A percentile compares a stretch with the other conserved stretches of the same genome.
Evolutionary conservation across 1,139 yeast species (phyloP).

Genomic region (Cylindricascospora bacillispora): DNA sequence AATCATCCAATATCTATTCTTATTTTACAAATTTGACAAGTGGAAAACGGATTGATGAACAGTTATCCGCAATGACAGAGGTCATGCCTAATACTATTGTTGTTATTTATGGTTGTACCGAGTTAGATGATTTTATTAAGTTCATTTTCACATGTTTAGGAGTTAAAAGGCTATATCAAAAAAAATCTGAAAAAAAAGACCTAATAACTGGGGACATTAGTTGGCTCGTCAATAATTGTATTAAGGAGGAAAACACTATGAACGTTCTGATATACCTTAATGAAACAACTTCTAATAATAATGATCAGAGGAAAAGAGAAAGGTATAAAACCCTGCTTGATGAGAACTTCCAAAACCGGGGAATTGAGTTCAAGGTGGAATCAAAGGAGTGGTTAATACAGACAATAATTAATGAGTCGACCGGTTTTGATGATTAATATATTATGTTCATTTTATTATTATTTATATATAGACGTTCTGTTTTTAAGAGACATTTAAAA

Average conservation of each 20-base stretch:
- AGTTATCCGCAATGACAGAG: constrained; percentile 7
- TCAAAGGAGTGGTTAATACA: constrained; percentile 70
- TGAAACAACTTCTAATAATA: too few relatives aligned
- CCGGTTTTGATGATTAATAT: constrained; percentile 6
- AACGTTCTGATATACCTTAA: neutral
- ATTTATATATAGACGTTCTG: too few relatives aligned
- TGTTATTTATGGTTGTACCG: constrained; percentile 17
- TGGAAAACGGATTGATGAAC: constrained; percentile 8
- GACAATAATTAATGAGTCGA: constrained; percentile 41
- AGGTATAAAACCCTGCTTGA: neutral
- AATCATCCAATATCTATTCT: constrained; percentile 23
- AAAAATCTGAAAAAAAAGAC: constrained; percentile 9
- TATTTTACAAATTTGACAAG: constrained; percentile 27
- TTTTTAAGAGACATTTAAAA: too few relatives aligned
- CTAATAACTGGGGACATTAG: too few relatives aligned
- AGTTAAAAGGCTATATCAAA: constrained; percentile 8
- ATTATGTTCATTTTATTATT: too few relatives aligned
- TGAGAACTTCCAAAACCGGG: neutral
- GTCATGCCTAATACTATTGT: constrained; percentile 11
- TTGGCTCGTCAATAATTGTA: too few relatives aligned
- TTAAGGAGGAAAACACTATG: constrained; percentile 3
- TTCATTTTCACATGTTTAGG: constrained; percentile 19
- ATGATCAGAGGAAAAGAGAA: too few relatives aligned
- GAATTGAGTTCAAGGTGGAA: constrained; percentile 7
- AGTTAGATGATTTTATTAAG: constrained; percentile 17